phyloP scores from a whole-genome alignment of 257 asterid genomes.

The Forsythia viridissima region DNA sequence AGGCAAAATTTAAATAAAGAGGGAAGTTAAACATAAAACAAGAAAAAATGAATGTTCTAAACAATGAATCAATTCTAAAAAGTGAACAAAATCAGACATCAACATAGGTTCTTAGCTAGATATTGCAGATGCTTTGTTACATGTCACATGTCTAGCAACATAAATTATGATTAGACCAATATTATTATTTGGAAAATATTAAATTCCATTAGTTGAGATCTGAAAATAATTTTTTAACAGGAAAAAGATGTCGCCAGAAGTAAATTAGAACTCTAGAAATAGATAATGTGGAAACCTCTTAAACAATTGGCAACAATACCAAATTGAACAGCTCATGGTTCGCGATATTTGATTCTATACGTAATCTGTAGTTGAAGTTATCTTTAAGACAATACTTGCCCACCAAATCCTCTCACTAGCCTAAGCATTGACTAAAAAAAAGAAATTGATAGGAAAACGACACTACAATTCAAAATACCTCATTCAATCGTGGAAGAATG shows the following conservation, averaged over 20 bases:
- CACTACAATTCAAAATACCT: slow-evolving; percentile 45
- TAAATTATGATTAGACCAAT: not conserved
- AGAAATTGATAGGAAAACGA: slow-evolving; percentile 10
- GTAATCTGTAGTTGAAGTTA: not conserved
- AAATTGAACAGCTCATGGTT: slow-evolving; percentile 11
- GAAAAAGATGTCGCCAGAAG: not conserved
- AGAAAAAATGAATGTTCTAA: not conserved
- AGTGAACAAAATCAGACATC: not conserved
- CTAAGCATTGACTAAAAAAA: slow-evolving; percentile 2
- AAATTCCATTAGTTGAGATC: slow-evolving; percentile 2
- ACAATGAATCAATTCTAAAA: not conserved
- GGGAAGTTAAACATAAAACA: not conserved
- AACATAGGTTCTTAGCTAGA: not conserved
- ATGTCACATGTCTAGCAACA: slow-evolving; percentile 7
- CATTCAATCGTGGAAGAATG: slow-evolving; percentile 88
- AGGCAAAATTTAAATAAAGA: not conserved
- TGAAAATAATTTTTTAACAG: not conserved
- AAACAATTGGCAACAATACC: slow-evolving; percentile 1
- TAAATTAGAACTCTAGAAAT: not conserved
- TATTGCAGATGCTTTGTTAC: slow-evolving; percentile 6
- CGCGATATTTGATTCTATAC: slow-evolving; percentile 7
- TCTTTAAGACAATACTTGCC: not conserved
- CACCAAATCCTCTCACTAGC: slow-evolving; percentile 3
- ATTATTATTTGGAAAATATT: slow-evolving; percentile 1
- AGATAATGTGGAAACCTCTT: not conserved